Evolutionary conservation across 1,284 basidiomycete genomes (phyloP), one percentile per base, ranked within the genome.

Genomic region (Somion occarium): DNA sequence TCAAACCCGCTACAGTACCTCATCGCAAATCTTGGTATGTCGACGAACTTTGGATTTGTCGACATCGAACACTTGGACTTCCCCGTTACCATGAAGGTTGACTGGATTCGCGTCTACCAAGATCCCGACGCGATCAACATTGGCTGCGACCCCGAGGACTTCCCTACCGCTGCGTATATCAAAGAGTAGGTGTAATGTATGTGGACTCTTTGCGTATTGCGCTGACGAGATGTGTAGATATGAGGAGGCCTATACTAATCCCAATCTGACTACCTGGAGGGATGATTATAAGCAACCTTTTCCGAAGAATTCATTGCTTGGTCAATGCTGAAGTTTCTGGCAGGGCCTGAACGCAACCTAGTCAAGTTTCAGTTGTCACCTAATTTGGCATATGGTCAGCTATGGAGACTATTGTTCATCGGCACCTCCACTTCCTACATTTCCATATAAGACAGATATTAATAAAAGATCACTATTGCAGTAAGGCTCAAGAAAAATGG

Each of bases 101-200:
- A 96, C 62, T 95, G 83, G 69, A 78, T 95, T 41, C 80, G 93
- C 5, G 84, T 95, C 2, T 93, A 93, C 64, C 90, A 91, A 61
- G 76, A 80, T 12, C 74, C 78, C 54, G 67, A 80, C 49, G 64
- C 75, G 7, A 78, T 84, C 46, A 91, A 88, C 62, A 74, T 92
- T 27, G 91, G 92, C 2, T 96, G 93, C 62, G 87, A 93, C 61
- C 92, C 93, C 1, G 64, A 71, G 22, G 78, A 80, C 44, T 86
- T 83, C 66, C 93, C 93, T 0, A 96, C 93, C 0, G 66, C 73
- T 44, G 71, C 75, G 23, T 91, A 91, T 62, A 91, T 91, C 60
- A 70, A 84, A 25, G 64, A 79, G 85, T 85, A 55, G 45, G 79
- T 34, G 7, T 34, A 34, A 34, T 34, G 15, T 15, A 34, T 7